A percentile compares a stretch with the other conserved stretches of the same genome.
phyloP scores from a whole-genome alignment of 1,139 yeast species.

The Taphrina confusa region DNA sequence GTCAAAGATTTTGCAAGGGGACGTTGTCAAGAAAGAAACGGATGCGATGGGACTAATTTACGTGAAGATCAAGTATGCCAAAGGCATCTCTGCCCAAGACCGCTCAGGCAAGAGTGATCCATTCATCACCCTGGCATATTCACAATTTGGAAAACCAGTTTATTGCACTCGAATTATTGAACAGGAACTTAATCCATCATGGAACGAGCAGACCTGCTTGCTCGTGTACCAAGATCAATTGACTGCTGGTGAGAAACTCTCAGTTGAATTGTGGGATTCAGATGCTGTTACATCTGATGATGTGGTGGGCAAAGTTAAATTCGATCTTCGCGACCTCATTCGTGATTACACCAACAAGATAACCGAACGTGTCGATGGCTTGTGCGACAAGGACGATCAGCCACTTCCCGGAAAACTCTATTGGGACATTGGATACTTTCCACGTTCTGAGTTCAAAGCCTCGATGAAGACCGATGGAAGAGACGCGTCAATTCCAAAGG shows the following conservation, averaged over 20 bases:
- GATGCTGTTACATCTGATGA: constrained; percentile 34
- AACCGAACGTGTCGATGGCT: constrained; percentile 22
- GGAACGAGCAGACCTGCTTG: constrained; percentile 35
- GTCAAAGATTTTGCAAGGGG: constrained; percentile 36
- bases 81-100: constrained; percentile 35
- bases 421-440: constrained; percentile 35
- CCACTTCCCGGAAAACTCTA: constrained; percentile 31
- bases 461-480: constrained; percentile 33
- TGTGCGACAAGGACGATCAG: constrained; percentile 26
- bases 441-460: constrained; percentile 23
- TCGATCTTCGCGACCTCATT: constrained; percentile 33
- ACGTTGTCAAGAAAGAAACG: constrained; percentile 36
- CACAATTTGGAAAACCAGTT: constrained; percentile 34
- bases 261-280: constrained; percentile 35
- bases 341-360: constrained; percentile 21
- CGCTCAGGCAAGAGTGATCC: constrained; percentile 35
- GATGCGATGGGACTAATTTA: constrained; percentile 34
- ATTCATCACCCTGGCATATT: constrained; percentile 33
- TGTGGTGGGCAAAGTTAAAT: constrained; percentile 32
- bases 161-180: constrained; percentile 36
- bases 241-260: constrained; percentile 35
- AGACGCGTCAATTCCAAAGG: constrained; percentile 25
- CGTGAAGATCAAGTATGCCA: constrained; percentile 33
- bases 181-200: constrained; percentile 33
- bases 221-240: constrained; percentile 36